These are phyloP conservation scores for Amanita inopinata DNA, from an alignment of 768 basidiomycete species.

Conservation along the genomic window DNA sequence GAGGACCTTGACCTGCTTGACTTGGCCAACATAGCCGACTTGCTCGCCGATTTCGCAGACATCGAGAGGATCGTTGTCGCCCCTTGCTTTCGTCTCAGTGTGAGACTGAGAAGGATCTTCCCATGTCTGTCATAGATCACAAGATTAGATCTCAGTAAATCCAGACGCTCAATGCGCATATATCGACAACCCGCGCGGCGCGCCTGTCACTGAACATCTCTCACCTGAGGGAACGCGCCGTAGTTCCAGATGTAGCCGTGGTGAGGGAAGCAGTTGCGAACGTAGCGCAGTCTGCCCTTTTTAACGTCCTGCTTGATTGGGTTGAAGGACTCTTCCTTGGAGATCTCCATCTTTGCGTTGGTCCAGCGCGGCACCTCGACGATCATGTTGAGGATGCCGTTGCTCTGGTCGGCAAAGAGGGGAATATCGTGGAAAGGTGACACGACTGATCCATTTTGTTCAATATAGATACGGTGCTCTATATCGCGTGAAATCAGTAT, in stretches of 20 bases:
- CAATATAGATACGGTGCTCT: slow-evolving; percentile 96
- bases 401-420: slow-evolving; percentile 92
- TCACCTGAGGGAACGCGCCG: slow-evolving; percentile 94
- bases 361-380: slow-evolving; percentile 99
- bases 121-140: slow-evolving; percentile 68
- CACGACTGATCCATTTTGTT: slow-evolving; percentile 76
- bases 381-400: slow-evolving; percentile 97
- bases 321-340: slow-evolving; percentile 97
- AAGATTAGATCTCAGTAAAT: slow-evolving; percentile 12
- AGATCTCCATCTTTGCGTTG: slow-evolving; percentile 99
- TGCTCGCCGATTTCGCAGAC: slow-evolving; percentile 99
- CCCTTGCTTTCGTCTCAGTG: slow-evolving; percentile 96
- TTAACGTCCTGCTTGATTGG: slow-evolving; percentile 99
- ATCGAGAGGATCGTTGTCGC: slow-evolving; percentile 98
- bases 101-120: slow-evolving; percentile 84
- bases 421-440: slow-evolving; percentile 96
- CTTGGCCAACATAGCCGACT: slow-evolving; percentile 92
- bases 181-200: background rate
- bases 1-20: slow-evolving; percentile 99
- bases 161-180: background rate
- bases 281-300: slow-evolving; percentile 91
- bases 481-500: background rate
- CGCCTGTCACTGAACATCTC: slow-evolving; percentile 20
- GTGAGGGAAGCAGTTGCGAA: slow-evolving; percentile 99
- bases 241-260: slow-evolving; percentile 99